These are phyloP conservation scores for Fusarium tricinctum DNA, from an alignment of 2,329 filamentous ascomycete species.

Conservation along the genomic window DNA sequence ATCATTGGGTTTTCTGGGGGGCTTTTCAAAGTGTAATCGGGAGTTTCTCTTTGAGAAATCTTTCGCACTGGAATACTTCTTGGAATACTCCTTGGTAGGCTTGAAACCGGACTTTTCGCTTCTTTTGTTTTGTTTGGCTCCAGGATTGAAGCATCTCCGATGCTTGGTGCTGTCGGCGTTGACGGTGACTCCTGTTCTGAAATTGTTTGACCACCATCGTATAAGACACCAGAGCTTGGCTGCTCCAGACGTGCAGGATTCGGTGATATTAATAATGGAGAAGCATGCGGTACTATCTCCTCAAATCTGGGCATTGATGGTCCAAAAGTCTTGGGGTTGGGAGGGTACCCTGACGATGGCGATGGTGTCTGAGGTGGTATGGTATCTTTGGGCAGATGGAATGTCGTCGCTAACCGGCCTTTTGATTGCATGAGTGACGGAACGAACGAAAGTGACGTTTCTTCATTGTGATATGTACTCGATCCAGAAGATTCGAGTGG, in stretches of 20 bases:
- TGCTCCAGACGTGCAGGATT: constrained; percentile 23
- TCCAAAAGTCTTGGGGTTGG: constrained; percentile 5
- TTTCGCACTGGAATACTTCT: constrained; percentile 12
- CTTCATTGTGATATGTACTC: constrained; percentile 26
- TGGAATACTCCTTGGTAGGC: background rate
- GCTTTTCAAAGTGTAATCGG: constrained; percentile 6
- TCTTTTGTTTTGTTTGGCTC: constrained; percentile 3
- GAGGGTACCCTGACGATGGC: constrained; percentile 16
- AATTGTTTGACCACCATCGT: constrained; percentile 6
- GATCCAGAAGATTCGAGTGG: constrained; percentile 29
- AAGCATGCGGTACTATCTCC: constrained; percentile 16
- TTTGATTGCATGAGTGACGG: constrained; percentile 6
- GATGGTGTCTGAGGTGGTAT: constrained; percentile 26
- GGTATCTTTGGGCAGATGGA: constrained; percentile 20
- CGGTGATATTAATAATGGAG: constrained; percentile 24
- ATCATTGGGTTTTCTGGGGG: constrained; percentile 1
- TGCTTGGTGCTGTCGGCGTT: constrained; percentile 2
- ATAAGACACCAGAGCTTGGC: constrained; percentile 25
- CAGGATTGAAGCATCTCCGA: background rate
- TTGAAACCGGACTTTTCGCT: background rate
- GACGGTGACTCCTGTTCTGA: constrained; percentile 13
- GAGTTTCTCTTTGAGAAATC: constrained; percentile 3
- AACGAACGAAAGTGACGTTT: constrained; percentile 11
- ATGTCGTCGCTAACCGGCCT: background rate
- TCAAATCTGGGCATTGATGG: constrained; percentile 24